Evolutionary conservation across 768 basidiomycete genomes (phyloP).

Genomic region (Erythrobasidium yunnanense): DNA sequence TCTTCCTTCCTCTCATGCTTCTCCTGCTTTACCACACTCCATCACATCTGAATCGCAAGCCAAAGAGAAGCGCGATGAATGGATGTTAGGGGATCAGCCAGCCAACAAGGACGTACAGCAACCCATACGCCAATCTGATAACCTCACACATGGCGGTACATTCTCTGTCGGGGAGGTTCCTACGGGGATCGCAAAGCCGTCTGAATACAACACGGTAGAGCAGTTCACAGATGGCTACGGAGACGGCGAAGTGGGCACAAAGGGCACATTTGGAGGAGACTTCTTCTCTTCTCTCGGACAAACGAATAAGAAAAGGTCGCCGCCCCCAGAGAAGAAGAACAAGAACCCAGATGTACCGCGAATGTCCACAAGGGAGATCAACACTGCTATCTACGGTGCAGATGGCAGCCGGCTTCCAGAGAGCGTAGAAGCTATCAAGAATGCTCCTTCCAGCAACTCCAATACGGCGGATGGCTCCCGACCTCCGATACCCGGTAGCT

Average conservation of each 20-base stretch:
- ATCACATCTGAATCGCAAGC: slow-evolving; percentile 46
- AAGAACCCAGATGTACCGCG: slow-evolving; percentile 64
- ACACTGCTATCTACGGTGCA: slow-evolving; percentile 39
- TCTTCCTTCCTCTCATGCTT: slow-evolving; percentile 43
- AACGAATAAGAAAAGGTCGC: slow-evolving; percentile 56
- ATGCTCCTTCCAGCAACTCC: slow-evolving; percentile 53
- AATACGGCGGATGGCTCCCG: slow-evolving; percentile 40
- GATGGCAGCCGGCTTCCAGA: slow-evolving; percentile 48
- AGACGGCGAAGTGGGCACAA: slow-evolving; percentile 34
- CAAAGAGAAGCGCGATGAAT: slow-evolving; percentile 59
- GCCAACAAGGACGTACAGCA: slow-evolving; percentile 35
- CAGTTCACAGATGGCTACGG: slow-evolving; percentile 41
- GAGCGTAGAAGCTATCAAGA: slow-evolving; percentile 51
- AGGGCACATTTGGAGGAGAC: slow-evolving; percentile 45
- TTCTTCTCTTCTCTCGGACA: slow-evolving; percentile 82
- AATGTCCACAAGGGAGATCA: slow-evolving; percentile 41
- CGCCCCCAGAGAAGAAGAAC: slow-evolving; percentile 44
- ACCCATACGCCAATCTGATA: slow-evolving; percentile 14
- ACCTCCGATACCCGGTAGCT: slow-evolving; percentile 61
- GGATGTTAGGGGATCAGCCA: slow-evolving; percentile 59
- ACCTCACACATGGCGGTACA: slow-evolving; percentile 25
- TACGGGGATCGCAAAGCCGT: slow-evolving; percentile 30
- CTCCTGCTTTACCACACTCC: slow-evolving; percentile 48
- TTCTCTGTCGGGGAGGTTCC: slow-evolving; percentile 26
- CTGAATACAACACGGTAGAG: slow-evolving; percentile 27